phyloP scores from a whole-genome alignment of 2,329 filamentous ascomycete genomes.

The Penicillium frequentans region DNA sequence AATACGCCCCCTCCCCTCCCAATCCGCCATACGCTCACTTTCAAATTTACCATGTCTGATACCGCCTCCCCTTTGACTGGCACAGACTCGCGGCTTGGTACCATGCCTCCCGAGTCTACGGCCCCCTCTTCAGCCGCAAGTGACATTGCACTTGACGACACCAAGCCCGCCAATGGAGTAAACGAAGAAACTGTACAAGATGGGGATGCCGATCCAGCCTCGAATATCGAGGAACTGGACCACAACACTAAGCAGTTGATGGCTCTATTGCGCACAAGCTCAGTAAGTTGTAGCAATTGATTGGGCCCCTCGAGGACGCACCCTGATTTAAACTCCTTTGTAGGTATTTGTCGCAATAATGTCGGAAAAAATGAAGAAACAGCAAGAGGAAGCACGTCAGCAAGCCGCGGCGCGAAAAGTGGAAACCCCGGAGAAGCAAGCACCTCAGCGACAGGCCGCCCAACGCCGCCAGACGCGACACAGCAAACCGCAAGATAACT shows the following conservation, averaged over 20 bases:
- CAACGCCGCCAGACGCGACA: constrained; percentile 24
- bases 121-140: constrained; percentile 31
- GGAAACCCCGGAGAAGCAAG: constrained; percentile 25
- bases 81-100: constrained; percentile 28
- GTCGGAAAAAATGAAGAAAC: constrained; percentile 52
- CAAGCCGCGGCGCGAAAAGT: constrained; percentile 35
- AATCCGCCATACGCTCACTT: neutral
- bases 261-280: constrained; percentile 48
- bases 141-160: constrained; percentile 5
- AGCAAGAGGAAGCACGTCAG: constrained; percentile 44
- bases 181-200: constrained; percentile 17
- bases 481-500: constrained; percentile 21
- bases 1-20: neutral
- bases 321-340: neutral
- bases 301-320: neutral
- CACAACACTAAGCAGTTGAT: constrained; percentile 46
- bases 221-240: constrained; percentile 42
- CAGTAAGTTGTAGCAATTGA: constrained; percentile 27
- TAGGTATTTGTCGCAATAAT: constrained; percentile 51
- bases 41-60: constrained; percentile 23
- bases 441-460: constrained; percentile 1
- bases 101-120: constrained; percentile 29
- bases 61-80: constrained; percentile 24
- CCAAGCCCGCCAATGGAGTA: constrained; percentile 7
- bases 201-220: constrained; percentile 23